These are phyloP conservation scores for Sclerotinia spermophila DNA, from an alignment of 2,329 filamentous ascomycete genomes.

Conservation along the genomic window DNA sequence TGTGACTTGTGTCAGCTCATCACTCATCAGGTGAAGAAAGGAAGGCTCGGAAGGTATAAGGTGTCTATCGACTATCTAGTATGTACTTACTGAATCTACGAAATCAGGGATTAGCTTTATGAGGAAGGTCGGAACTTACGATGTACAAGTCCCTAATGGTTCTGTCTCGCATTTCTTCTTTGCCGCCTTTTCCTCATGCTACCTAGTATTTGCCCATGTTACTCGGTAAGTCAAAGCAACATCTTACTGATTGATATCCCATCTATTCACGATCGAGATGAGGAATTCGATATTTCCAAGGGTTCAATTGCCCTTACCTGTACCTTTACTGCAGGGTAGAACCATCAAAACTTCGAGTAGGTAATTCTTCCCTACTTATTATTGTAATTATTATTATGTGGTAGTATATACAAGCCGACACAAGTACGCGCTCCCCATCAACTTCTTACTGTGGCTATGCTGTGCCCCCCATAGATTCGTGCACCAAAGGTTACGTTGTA, in stretches of 20 bases:
- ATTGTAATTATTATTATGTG: neutral
- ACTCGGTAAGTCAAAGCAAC: neutral
- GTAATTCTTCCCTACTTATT: neutral
- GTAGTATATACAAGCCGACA: neutral
- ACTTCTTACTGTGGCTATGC: neutral
- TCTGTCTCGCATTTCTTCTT: neutral
- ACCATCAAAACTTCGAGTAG: too few relatives aligned
- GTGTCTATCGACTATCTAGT: neutral
- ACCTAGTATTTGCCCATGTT: neutral
- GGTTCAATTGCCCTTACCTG: neutral
- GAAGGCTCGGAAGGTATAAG: neutral
- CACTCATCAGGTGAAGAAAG: neutral
- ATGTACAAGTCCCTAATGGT: neutral
- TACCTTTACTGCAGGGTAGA: neutral
- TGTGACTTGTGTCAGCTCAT: neutral
- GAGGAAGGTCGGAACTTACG: slow-evolving; percentile 4
- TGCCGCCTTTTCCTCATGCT: neutral
- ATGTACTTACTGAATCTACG: neutral
- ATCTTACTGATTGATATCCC: neutral
- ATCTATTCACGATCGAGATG: neutral
- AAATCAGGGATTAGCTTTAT: neutral
- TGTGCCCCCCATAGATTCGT: neutral
- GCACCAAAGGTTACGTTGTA: neutral
- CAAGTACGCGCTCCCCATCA: neutral
- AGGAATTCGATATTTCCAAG: neutral